Percentiles rank a stretch among this genome's conserved stretches.
Evolutionary conservation across 352 stramenopile genomes (phyloP).

Genomic region (Phytophthora litchii): DNA sequence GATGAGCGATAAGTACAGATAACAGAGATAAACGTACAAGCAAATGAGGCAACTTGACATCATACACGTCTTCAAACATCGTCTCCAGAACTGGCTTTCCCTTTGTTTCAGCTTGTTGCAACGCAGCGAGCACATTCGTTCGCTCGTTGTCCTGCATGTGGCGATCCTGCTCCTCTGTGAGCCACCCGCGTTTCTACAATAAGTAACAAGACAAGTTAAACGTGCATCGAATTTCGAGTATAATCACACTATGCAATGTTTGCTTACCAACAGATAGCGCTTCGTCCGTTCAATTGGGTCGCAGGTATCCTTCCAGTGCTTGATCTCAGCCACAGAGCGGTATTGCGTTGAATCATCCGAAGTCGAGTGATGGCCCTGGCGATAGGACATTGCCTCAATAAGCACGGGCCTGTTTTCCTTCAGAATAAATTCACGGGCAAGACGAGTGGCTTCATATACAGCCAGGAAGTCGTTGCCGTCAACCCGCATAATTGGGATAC

Average conservation of each 20-base stretch:
- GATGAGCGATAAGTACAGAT: too few relatives aligned
- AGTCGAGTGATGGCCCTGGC: conserved; percentile 98
- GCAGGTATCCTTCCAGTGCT: conserved; percentile 88
- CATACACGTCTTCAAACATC: conserved; percentile 98
- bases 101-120: conserved; percentile 92
- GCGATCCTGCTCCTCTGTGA: conserved; percentile 87
- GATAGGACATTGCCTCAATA: conserved; percentile 99
- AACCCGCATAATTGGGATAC: conserved; percentile 96
- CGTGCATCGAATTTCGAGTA: neutral
- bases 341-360: conserved; percentile 98
- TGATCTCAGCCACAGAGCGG: conserved; percentile 92
- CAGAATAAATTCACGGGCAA: conserved; percentile 92
- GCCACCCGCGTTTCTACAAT: conserved; percentile 81
- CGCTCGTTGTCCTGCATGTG: conserved; percentile 89
- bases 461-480: conserved; percentile 98
- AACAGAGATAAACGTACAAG: conserved; percentile 49
- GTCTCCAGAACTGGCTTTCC: conserved; percentile 82
- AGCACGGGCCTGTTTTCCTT: conserved; percentile 92
- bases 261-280: conserved; percentile 87
- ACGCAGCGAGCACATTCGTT: conserved; percentile 79
- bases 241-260: neutral
- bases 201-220: neutral
- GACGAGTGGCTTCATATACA: conserved; percentile 92
- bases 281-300: conserved; percentile 93
- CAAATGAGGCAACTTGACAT: conserved; percentile 93